Conservation (phyloP, 2,329 filamentous ascomycete genomes). For the Paraconiothyrium brasiliense region DNA sequence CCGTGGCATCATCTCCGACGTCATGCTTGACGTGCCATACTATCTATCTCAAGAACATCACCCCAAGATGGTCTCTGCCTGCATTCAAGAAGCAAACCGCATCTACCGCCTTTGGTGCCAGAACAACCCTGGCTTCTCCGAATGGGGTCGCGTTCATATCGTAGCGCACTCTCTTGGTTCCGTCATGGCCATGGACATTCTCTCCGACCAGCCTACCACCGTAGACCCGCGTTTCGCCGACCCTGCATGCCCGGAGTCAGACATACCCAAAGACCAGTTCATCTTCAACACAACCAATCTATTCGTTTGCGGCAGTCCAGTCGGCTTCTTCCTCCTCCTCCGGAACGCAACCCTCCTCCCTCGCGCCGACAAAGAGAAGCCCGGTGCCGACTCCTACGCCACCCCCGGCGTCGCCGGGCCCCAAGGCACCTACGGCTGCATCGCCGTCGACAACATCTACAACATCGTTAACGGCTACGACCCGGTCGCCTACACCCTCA, state of each 20-base stretch:
- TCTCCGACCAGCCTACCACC: constrained; percentile 85
- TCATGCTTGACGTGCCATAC: constrained; percentile 98
- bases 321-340: constrained; percentile 90
- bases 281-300: constrained; percentile 92
- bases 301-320: constrained; percentile 89
- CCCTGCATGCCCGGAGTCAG: constrained; percentile 51
- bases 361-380: constrained; percentile 77
- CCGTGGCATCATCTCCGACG: constrained; percentile 90
- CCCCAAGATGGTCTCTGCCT: constrained; percentile 89
- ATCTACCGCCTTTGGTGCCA: constrained; percentile 95
- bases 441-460: constrained; percentile 95
- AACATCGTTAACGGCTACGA: constrained; percentile 84
- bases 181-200: constrained; percentile 91
- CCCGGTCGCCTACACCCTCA: constrained; percentile 90
- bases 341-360: constrained; percentile 78
- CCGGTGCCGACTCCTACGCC: constrained; percentile 70
- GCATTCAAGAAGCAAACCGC: constrained; percentile 89
- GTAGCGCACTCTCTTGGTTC: constrained; percentile 94
- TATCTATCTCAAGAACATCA: constrained; percentile 94
- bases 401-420: constrained; percentile 74
- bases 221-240: constrained; percentile 60
- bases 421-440: constrained; percentile 82
- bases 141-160: constrained; percentile 85
- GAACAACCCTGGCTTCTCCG: constrained; percentile 87
- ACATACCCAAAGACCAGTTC: constrained; percentile 67